Conservation (phyloP, 495 filamentous ascomycete species). For the Friedmanniomyces simplex region DNA sequence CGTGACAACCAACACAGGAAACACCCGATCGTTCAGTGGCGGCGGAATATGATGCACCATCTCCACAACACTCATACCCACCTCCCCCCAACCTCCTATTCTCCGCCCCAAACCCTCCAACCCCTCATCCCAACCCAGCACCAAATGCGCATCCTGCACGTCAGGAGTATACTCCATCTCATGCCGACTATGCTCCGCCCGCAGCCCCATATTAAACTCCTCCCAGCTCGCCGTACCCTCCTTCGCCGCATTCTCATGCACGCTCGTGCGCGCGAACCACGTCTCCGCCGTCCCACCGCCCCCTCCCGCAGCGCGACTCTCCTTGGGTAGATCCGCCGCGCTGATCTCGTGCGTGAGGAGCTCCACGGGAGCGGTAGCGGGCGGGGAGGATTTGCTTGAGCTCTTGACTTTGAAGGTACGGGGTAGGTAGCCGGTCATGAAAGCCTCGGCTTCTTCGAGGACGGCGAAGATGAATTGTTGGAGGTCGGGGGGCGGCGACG, state of each 20-base stretch:
- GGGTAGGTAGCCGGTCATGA: conserved; percentile 40
- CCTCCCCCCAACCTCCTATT: conserved; percentile 37
- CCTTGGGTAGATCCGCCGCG: conserved; percentile 29
- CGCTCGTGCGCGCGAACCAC: conserved; percentile 58
- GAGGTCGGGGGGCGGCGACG: conserved; percentile 11
- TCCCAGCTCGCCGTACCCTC: conserved; percentile 52
- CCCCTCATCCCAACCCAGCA: conserved; percentile 43
- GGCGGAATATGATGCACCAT: conserved; percentile 41
- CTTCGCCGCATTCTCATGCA: conserved; percentile 44
- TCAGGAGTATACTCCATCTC: conserved; percentile 65
- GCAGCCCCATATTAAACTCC: conserved; percentile 54
- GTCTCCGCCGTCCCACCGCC: conserved; percentile 39
- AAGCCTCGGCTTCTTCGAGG: conserved; percentile 46
- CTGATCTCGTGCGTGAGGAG: conserved; percentile 37
- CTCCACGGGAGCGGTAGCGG: conserved; percentile 38
- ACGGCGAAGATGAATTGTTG: conserved; percentile 25
- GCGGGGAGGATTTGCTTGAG: conserved; percentile 36
- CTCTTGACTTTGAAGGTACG: conserved; percentile 32
- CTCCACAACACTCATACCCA: conserved; percentile 42
- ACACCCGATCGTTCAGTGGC: conserved; percentile 44
- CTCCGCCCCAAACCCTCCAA: conserved; percentile 24
- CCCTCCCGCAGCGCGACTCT: conserved; percentile 13
- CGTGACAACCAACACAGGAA: conserved; percentile 43
- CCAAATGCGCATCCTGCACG: conserved; percentile 44
- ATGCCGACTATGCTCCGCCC: conserved; percentile 51